Percentiles rank a stretch among this genome's conserved stretches.
phyloP scores from a whole-genome alignment of 768 basidiomycete genomes.

The Russula compacta region DNA sequence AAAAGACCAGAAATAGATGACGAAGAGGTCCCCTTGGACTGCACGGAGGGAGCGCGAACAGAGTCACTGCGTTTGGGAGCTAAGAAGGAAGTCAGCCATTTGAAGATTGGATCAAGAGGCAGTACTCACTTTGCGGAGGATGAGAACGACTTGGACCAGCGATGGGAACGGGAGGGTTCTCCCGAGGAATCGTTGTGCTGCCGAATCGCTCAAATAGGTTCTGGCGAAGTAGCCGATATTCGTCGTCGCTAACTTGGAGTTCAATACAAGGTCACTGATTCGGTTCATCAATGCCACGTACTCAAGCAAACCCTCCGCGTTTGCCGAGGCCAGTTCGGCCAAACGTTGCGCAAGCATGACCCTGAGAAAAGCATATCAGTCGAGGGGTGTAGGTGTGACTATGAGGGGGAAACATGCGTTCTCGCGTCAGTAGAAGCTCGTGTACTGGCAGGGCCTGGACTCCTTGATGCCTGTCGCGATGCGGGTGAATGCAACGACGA shows the following conservation, averaged over 20 bases:
- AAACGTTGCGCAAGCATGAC: conserved; percentile 71
- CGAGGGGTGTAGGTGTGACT: conserved; percentile 4
- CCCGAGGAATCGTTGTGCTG: conserved; percentile 48
- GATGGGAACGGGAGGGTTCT: conserved; percentile 53
- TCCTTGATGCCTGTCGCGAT: background rate
- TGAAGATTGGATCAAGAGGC: background rate
- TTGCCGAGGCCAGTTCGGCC: conserved; percentile 71
- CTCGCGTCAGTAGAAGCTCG: conserved; percentile 17
- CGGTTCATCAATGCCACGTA: conserved; percentile 29
- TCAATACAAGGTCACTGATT: background rate
- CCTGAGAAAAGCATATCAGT: conserved; percentile 32
- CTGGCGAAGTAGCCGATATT: conserved; percentile 76
- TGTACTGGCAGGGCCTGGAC: background rate
- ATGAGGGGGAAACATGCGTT: conserved; percentile 18
- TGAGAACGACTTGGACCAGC: conserved; percentile 20
- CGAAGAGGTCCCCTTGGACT: conserved; percentile 28
- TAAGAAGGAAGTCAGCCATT: conserved; percentile 16
- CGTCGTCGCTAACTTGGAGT: conserved; percentile 55
- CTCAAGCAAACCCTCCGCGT: conserved; percentile 73
- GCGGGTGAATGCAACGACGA: conserved; percentile 12
- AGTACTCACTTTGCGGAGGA: conserved; percentile 1
- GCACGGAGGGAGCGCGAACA: conserved; percentile 26
- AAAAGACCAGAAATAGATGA: conserved; percentile 31
- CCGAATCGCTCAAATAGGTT: conserved; percentile 77
- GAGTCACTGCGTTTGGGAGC: conserved; percentile 19